Evolutionary conservation across 2,329 filamentous ascomycete genomes (phyloP).

Genomic region (Domatiomyces globalis): DNA sequence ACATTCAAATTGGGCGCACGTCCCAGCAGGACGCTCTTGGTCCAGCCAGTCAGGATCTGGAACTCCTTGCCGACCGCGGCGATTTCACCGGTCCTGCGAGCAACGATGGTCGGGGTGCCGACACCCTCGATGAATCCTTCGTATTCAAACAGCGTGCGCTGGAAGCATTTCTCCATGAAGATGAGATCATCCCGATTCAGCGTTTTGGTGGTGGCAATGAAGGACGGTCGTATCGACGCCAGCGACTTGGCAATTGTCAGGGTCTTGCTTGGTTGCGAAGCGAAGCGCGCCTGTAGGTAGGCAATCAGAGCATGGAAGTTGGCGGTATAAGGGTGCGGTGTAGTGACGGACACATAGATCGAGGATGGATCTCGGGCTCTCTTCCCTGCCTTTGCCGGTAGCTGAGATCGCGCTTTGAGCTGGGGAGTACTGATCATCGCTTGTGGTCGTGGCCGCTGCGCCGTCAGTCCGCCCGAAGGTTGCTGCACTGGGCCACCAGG

Average conservation of each 20-base stretch:
- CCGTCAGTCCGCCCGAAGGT: background rate
- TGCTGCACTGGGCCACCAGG: slow-evolving; percentile 2
- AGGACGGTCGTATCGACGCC: slow-evolving; percentile 77
- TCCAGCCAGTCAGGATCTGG: slow-evolving; percentile 89
- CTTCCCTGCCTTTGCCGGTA: slow-evolving; percentile 19
- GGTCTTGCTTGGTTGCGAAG: slow-evolving; percentile 51
- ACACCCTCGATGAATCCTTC: slow-evolving; percentile 83
- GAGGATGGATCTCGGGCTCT: slow-evolving; percentile 55
- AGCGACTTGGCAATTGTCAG: slow-evolving; percentile 75
- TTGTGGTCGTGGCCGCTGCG: slow-evolving; percentile 14
- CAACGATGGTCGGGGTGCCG: slow-evolving; percentile 82
- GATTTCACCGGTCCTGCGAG: slow-evolving; percentile 84
- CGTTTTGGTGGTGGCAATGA: slow-evolving; percentile 84
- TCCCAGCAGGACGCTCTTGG: slow-evolving; percentile 73
- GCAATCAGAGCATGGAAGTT: slow-evolving; percentile 81
- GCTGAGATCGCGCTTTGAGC: slow-evolving; percentile 26
- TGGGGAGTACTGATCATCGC: slow-evolving; percentile 29
- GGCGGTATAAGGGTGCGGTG: slow-evolving; percentile 80
- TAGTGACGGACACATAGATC: slow-evolving; percentile 78
- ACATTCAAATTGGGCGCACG: slow-evolving; percentile 78
- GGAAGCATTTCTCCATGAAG: slow-evolving; percentile 96
- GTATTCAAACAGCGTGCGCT: slow-evolving; percentile 81
- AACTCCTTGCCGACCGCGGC: slow-evolving; percentile 94
- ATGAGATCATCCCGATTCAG: slow-evolving; percentile 77
- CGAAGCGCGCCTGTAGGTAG: slow-evolving; percentile 62